These are phyloP conservation scores for Clavaria fumosa DNA, from an alignment of 768 basidiomycete genomes.

Conservation along the genomic window DNA sequence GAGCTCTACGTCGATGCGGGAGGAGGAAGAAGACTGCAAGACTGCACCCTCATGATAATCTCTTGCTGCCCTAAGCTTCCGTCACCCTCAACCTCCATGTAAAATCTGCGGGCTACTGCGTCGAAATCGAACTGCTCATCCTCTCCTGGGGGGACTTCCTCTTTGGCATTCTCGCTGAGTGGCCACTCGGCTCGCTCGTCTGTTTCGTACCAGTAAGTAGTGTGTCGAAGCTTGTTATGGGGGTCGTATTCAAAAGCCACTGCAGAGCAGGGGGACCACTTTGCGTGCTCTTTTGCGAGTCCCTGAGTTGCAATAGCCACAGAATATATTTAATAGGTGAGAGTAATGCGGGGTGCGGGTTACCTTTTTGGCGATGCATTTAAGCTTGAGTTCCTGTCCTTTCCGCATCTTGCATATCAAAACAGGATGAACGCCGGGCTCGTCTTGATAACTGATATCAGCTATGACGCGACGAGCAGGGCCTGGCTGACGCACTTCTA, in stretches of 20 bases:
- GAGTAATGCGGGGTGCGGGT: too few species aligned
- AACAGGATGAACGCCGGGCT: conserved; percentile 48
- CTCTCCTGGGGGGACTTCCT: conserved; percentile 69
- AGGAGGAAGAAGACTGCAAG: background rate
- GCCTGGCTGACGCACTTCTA: conserved; percentile 37
- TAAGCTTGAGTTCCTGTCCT: conserved; percentile 78
- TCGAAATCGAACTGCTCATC: conserved; percentile 79
- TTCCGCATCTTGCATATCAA: conserved; percentile 86
- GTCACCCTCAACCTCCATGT: conserved; percentile 89
- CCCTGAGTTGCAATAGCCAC: too few species aligned
- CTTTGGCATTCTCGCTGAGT: conserved; percentile 66
- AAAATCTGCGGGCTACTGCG: conserved; percentile 81
- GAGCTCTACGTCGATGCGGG: background rate
- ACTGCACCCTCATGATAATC: conserved; percentile 63
- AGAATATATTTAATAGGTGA: too few species aligned
- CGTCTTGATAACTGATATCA: conserved; percentile 26
- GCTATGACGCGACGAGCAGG: conserved; percentile 7
- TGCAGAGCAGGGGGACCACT: conserved; percentile 95
- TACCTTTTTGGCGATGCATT: conserved; percentile 89
- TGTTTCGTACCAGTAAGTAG: conserved; percentile 85
- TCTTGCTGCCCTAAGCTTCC: conserved; percentile 82
- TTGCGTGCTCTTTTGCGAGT: conserved; percentile 95
- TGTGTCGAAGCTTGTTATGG: conserved; percentile 92
- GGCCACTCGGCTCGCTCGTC: conserved; percentile 85
- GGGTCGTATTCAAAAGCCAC: conserved; percentile 97